Evolutionary conservation across 495 filamentous ascomycete genomes (phyloP).

Genomic region (Xeromyces bisporus): DNA sequence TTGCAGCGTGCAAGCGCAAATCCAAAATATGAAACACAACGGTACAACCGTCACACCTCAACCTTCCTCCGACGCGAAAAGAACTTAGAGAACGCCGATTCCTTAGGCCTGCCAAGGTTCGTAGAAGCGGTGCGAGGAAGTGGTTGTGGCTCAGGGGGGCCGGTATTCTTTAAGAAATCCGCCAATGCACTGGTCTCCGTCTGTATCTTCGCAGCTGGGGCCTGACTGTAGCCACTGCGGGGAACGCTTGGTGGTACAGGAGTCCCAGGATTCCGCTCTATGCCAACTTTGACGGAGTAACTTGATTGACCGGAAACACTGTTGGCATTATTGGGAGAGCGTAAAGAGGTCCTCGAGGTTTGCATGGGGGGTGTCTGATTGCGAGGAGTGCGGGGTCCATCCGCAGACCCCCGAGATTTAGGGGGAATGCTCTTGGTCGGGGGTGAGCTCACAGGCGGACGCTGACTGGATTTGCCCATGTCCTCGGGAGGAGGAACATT

Average conservation of each 20-base stretch:
- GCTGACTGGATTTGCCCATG: no score
- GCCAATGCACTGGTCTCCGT: conserved; percentile 57
- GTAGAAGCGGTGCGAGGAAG: conserved; percentile 5
- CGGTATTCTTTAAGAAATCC: conserved; percentile 62
- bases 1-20: no score
- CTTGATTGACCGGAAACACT: conserved; percentile 13
- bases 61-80: conserved; percentile 28
- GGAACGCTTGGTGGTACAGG: no score
- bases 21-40: background rate
- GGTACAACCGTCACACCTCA: conserved; percentile 11
- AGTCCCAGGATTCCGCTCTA: conserved; percentile 16
- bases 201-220: conserved; percentile 16
- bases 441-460: no score
- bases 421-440: conserved; percentile 26
- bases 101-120: background rate
- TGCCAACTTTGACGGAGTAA: conserved; percentile 25
- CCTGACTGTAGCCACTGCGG: no score
- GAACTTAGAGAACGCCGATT: conserved; percentile 19
- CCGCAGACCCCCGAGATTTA: background rate
- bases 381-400: background rate
- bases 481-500: conserved; percentile 71
- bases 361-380: background rate
- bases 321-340: conserved; percentile 13
- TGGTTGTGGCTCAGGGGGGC: conserved; percentile 37
- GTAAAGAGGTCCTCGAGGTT: conserved; percentile 4